A percentile compares a stretch with the other conserved stretches of the same genome.
Conservation (phyloP, 2,329 filamentous ascomycete genomes). For the Elsinoe batatas region DNA sequence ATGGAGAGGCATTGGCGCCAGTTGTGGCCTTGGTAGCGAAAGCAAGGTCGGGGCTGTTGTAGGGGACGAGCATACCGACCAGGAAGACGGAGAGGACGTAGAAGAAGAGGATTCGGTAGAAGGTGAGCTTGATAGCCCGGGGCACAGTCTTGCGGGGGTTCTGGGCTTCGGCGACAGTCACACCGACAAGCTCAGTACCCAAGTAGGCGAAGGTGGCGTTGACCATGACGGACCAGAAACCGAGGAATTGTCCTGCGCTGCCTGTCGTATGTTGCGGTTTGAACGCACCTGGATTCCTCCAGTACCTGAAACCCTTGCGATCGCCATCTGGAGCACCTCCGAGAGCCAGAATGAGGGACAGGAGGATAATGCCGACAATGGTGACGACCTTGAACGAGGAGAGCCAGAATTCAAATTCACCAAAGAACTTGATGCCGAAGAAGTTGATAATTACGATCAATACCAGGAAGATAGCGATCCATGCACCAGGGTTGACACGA, state of each 20-base stretch:
- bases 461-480: constrained; percentile 52
- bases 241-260: constrained; percentile 33
- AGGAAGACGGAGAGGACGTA: constrained; percentile 66
- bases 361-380: constrained; percentile 37
- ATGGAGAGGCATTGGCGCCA: constrained; percentile 53
- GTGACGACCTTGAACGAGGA: constrained; percentile 38
- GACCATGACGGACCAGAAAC: constrained; percentile 38
- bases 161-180: constrained; percentile 69
- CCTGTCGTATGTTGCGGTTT: constrained; percentile 29
- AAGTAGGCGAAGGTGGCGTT: constrained; percentile 72
- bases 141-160: constrained; percentile 70
- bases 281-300: constrained; percentile 37
- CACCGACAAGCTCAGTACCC: constrained; percentile 66
- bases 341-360: constrained; percentile 35
- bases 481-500: constrained; percentile 65
- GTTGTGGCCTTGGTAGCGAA: constrained; percentile 44
- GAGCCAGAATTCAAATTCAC: constrained; percentile 42
- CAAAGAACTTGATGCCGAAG: constrained; percentile 31
- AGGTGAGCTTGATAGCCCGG: constrained; percentile 67
- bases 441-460: constrained; percentile 30
- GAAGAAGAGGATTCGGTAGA: constrained; percentile 74
- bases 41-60: constrained; percentile 50
- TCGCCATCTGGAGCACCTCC: constrained; percentile 33
- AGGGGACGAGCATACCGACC: constrained; percentile 67
- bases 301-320: constrained; percentile 37